A percentile compares a stretch with the other conserved stretches of the same genome.
These are phyloP conservation scores for Setomelanomma holmii DNA, from an alignment of 2,329 filamentous ascomycete genomes.

Conservation along the genomic window DNA sequence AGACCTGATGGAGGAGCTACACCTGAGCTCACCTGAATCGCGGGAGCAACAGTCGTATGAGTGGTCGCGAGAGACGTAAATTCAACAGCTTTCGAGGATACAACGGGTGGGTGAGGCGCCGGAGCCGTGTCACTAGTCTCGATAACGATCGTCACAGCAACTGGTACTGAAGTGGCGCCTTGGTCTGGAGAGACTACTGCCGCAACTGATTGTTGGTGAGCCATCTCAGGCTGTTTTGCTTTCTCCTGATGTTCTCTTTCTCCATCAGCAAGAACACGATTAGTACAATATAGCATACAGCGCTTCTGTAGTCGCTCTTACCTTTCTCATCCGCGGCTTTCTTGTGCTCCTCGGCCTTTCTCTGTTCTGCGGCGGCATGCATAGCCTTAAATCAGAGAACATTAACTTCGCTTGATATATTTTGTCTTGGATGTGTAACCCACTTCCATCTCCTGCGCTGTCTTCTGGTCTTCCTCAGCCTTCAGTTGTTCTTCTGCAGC, in stretches of 20 bases:
- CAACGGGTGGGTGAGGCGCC: not conserved
- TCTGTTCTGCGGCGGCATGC: constrained; percentile 15
- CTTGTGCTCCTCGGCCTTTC: constrained; percentile 10
- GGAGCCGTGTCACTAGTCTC: not conserved
- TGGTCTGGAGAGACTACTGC: not conserved
- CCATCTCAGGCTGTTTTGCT: constrained; percentile 4
- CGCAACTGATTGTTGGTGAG: constrained; percentile 1
- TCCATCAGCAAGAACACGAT: too few species aligned
- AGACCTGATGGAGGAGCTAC: not conserved
- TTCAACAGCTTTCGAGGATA: not conserved
- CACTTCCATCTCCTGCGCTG: constrained; percentile 14
- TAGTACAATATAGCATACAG: too few species aligned
- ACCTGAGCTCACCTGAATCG: not conserved
- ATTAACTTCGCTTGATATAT: too few species aligned
- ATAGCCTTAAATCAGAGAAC: too few species aligned
- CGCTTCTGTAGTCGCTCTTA: too few species aligned
- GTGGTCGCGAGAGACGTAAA: not conserved
- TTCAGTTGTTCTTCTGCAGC: not conserved
- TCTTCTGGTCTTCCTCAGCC: constrained; percentile 2
- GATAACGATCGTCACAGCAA: not conserved
- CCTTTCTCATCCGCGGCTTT: constrained; percentile 8
- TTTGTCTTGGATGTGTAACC: not conserved
- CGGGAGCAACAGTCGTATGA: not conserved
- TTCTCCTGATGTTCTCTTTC: constrained; percentile 5
- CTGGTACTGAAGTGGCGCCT: not conserved